Percentiles rank a stretch among this genome's conserved stretches.
phyloP scores from a whole-genome alignment of 345 rosid genomes.

The Mercurialis annua region DNA sequence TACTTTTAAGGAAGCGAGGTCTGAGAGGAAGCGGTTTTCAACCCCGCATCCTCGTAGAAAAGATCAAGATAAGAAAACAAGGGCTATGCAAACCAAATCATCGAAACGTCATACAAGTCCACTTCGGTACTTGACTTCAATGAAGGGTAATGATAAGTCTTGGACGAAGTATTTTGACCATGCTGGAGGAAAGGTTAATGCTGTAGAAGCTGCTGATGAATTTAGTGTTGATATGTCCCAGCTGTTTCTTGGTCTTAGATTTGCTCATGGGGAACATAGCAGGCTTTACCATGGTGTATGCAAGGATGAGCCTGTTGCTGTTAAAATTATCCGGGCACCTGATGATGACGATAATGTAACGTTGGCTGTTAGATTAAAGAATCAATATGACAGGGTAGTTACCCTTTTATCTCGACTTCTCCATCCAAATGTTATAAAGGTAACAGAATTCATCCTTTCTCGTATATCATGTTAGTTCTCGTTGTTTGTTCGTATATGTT shows the following conservation, averaged over 20 bases:
- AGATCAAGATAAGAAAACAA: slow-evolving; percentile 48
- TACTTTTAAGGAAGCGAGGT: slow-evolving; percentile 78
- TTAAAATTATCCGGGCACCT: slow-evolving; percentile 80
- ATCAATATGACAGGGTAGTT: slow-evolving; percentile 83
- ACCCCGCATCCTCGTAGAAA: slow-evolving; percentile 71
- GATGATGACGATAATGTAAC: slow-evolving; percentile 81
- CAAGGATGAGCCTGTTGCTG: slow-evolving; percentile 90
- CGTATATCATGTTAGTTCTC: neutral
- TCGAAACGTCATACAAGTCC: slow-evolving; percentile 46
- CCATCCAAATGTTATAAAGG: slow-evolving; percentile 86
- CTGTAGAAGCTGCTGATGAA: slow-evolving; percentile 67
- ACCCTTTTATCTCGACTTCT: slow-evolving; percentile 68
- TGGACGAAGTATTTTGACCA: slow-evolving; percentile 90
- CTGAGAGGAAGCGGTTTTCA: slow-evolving; percentile 67
- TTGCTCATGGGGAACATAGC: slow-evolving; percentile 94
- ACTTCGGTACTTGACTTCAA: slow-evolving; percentile 49
- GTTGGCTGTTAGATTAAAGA: slow-evolving; percentile 67
- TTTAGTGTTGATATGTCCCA: slow-evolving; percentile 69
- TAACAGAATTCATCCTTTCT: slow-evolving; percentile 19
- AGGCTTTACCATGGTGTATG: slow-evolving; percentile 89
- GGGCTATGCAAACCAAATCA: slow-evolving; percentile 36
- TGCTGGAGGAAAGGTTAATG: slow-evolving; percentile 74
- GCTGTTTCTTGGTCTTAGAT: slow-evolving; percentile 84
- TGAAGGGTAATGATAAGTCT: slow-evolving; percentile 56
- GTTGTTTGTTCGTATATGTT: neutral